Conservation (phyloP, 495 filamentous ascomycete species). For the Cercophora samala region DNA sequence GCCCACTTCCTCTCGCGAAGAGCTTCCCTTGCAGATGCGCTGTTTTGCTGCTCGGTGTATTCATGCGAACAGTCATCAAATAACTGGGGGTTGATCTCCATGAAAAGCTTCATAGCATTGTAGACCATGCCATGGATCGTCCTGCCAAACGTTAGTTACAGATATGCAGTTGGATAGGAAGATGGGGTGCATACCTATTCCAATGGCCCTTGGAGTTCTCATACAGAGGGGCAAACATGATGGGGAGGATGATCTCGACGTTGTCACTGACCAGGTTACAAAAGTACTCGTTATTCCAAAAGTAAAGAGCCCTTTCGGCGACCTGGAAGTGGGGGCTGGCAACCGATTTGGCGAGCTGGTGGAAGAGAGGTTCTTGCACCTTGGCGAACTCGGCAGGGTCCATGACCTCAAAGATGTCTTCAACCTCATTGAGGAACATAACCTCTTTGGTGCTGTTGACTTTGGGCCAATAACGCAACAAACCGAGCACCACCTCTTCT, state of each 20-base stretch:
- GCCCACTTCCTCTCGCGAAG: slow-evolving; percentile 83
- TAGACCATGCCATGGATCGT: slow-evolving; percentile 99
- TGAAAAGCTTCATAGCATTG: slow-evolving; percentile 99
- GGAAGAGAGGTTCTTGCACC: slow-evolving; percentile 95
- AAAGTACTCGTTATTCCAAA: slow-evolving; percentile 99
- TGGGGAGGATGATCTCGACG: slow-evolving; percentile 94
- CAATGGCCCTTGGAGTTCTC: slow-evolving; percentile 99
- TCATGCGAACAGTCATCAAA: slow-evolving; percentile 98
- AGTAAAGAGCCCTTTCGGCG: slow-evolving; percentile 94
- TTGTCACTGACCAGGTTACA: slow-evolving; percentile 99
- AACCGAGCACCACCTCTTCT: slow-evolving; percentile 94
- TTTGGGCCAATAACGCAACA: slow-evolving; percentile 98
- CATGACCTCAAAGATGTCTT: slow-evolving; percentile 99
- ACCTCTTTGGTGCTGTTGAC: slow-evolving; percentile 99
- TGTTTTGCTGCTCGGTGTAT: slow-evolving; percentile 95
- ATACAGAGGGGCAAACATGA: slow-evolving; percentile 98
- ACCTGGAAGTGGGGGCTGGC: slow-evolving; percentile 99
- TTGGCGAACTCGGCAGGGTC: slow-evolving; percentile 98
- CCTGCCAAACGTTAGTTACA: slow-evolving; percentile 43
- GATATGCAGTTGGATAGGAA: not conserved
- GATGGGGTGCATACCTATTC: slow-evolving; percentile 69
- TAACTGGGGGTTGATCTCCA: slow-evolving; percentile 98
- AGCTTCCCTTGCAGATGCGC: slow-evolving; percentile 71
- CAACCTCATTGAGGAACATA: slow-evolving; percentile 99
- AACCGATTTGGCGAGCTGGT: slow-evolving; percentile 95